phyloP scores from a whole-genome alignment of 164 flowering plant genomes.

The Echeveria elegans region DNA sequence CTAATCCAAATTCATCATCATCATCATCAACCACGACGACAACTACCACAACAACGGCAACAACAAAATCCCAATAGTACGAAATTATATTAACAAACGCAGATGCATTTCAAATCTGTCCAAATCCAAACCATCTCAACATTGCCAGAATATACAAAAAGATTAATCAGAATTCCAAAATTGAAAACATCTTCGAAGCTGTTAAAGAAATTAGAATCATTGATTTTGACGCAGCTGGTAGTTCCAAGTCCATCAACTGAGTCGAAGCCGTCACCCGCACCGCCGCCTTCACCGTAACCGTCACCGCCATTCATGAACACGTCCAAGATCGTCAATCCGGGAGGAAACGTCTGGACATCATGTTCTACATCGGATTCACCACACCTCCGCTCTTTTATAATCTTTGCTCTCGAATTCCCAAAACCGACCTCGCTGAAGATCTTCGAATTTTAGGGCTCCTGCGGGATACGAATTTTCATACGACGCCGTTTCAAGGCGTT shows the following conservation, averaged over 20 bases:
- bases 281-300: neutral
- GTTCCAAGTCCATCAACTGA: neutral
- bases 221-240: neutral
- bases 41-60: neutral
- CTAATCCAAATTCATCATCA: neutral
- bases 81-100: neutral
- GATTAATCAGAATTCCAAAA: neutral
- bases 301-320: too few relatives aligned
- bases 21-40: too few relatives aligned
- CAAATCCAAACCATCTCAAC: neutral
- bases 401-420: too few relatives aligned
- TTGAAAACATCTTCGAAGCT: neutral
- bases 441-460: neutral
- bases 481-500: too few relatives aligned
- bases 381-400: neutral
- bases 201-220: conserved; percentile 3
- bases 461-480: too few relatives aligned
- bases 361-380: neutral
- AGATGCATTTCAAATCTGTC: neutral
- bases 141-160: neutral
- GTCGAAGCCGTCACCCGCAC: neutral
- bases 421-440: too few relatives aligned
- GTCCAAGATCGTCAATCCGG: neutral
- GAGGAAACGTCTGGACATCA: neutral
- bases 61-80: neutral